Evolutionary conservation across 1,139 yeast genomes (phyloP), one percentile per base, ranked within the genome.

Genomic region (Blastobotrys capitulatus): DNA sequence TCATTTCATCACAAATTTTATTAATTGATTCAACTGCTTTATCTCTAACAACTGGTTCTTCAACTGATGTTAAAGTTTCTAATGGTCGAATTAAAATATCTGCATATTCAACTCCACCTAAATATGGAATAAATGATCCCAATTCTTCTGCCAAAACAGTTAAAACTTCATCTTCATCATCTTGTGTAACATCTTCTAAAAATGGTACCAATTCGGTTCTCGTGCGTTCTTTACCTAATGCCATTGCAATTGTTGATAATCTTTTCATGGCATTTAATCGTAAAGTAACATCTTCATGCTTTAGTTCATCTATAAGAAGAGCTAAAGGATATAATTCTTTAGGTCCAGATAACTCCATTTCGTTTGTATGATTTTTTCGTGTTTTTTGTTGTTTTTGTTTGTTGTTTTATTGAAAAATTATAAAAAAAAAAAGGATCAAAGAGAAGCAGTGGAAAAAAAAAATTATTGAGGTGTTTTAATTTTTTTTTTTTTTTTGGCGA

Each of bases 81-180:
- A 94, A 76, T n/a, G 90, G 86, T 42, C 92, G 90, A 54, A 94
- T 76, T 59, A 94, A 73, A 15, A 85, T 76, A 55, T 86, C 81
- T 41, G 92, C 86, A 67, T 82, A 76, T 58, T 83, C 80, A 44
- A 83, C 75, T 31, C 98, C 98, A 39, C 98, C 98, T 52, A 94
- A 81, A 56, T 74, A 76, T 6, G 96, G 95, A 37, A 90, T 80
- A 65, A 94, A 92, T 51, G 79, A 80, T 39, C 96, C 96, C 59
- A 94, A 72, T 71, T 90, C 92, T 58, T 85, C 86, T 2, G 97
- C 97, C 58, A 94, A 77, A 18, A 89, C 94, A 1, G 97, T 88
- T 68, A 92, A 83, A 8, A 94, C 96, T 69, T 94, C 99, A 67
- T 94, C 99, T 69, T 94, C 98, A 66, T 94, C 99, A 62, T 92